Conservation (phyloP, 805 yeast genomes). For the Teunomyces kruisii region DNA sequence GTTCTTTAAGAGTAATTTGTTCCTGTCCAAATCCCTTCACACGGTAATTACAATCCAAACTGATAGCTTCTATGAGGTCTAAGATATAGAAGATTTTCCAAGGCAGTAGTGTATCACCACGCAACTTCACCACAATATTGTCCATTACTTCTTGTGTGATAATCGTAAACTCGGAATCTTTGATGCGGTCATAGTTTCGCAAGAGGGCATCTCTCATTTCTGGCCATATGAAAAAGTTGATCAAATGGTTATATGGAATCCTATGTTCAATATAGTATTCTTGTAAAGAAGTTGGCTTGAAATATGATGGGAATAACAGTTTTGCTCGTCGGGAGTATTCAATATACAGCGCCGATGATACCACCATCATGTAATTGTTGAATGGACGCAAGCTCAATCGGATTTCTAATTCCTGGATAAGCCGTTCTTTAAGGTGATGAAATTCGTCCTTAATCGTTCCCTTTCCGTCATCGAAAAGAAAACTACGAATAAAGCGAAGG, state of each 20-base stretch:
- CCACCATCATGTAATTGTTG: not conserved
- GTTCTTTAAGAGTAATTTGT: not conserved
- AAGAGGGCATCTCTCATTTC: conserved; percentile 4
- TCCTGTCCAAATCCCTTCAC: not conserved
- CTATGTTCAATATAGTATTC: conserved; percentile 1
- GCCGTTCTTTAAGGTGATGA: not conserved
- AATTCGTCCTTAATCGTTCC: not conserved
- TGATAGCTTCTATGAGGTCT: conserved; percentile 3
- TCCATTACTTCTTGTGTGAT: conserved; percentile 4
- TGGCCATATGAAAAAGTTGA: conserved; percentile 6
- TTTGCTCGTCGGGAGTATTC: not conserved
- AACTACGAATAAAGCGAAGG: not conserved
- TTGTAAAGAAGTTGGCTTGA: conserved; percentile 6
- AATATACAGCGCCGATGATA: not conserved
- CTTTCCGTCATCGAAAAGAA: not conserved
- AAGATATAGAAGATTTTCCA: not conserved
- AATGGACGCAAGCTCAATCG: not conserved
- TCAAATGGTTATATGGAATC: conserved; percentile 4
- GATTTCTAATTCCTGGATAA: conserved; percentile 1
- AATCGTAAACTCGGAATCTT: not conserved
- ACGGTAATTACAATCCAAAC: not conserved
- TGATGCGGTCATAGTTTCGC: not conserved
- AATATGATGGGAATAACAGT: conserved; percentile 2
- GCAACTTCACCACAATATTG: conserved; percentile 1
- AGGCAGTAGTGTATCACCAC: not conserved